Evolutionary conservation across 2,329 filamentous ascomycete species (phyloP), one percentile per base, ranked within the genome.

Genomic region (Colletotrichum abscissum): DNA sequence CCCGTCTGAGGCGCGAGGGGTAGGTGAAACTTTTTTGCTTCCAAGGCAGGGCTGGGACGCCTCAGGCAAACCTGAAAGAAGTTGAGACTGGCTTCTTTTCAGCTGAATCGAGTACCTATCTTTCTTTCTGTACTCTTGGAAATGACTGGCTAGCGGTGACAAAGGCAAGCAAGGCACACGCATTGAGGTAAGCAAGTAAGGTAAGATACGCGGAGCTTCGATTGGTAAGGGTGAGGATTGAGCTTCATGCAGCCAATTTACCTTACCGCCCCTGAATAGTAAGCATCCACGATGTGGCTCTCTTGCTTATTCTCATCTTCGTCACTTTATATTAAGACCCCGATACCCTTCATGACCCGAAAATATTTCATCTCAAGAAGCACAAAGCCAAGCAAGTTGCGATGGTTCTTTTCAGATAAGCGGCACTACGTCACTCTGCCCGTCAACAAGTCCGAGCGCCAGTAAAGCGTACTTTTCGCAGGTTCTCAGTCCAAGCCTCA

Each of bases 11-110:
- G 42, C 19, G 42, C 19, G 12, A 58, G 62, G 69, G 55, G 62
- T 30, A 66, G 67, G 62, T 46, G 67, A 70, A 66, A 59, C 62
- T 66, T 59, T 66, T n/a, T 14, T 38, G 38, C 12, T 52, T 46
- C 49, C 16, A 28, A 54, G 38, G 63, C 42, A 52, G 58, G 28
- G 67, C 58, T 64, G 35, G 60, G 19, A 65, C 12, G 35, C 33
- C 42, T 42, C 38, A 30, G 42, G 42, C 42, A 49, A 22, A 49
- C 19, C 42, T 49, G 42, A 22, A 49, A 49, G 42, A 49, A 49
- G 42, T 49, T 22, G 42, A 49, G 42, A 49, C 42, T 22, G 42
- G 22, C 19, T 49, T 49, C 38, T 42, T 49, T 22, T 49, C 42
- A 49, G 42, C 42, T 49, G 42, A 49, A 49, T 49, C 19, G 22